Conservation (phyloP, 2,329 filamentous ascomycete species). For the Lojkania enalia region DNA sequence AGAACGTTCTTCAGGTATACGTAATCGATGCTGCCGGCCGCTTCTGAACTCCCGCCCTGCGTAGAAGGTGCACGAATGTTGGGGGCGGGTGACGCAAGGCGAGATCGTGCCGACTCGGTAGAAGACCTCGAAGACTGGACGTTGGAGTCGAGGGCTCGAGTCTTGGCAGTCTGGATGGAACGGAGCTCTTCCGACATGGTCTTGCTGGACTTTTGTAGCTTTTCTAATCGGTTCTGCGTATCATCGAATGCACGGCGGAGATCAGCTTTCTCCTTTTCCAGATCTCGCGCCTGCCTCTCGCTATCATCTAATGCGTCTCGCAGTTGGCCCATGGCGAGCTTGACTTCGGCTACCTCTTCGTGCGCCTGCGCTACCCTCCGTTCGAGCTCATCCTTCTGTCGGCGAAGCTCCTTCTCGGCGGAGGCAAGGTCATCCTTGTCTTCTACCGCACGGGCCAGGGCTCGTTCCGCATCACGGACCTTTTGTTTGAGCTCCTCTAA, state of each 20-base stretch:
- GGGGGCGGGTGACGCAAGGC: conserved; percentile 53
- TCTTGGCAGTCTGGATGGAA: conserved; percentile 47
- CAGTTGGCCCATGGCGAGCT: conserved; percentile 74
- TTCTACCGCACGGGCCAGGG: conserved; percentile 68
- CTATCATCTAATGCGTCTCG: conserved; percentile 82
- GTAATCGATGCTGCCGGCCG: conserved; percentile 54
- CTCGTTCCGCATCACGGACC: conserved; percentile 79
- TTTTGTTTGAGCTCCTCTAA: conserved; percentile 81
- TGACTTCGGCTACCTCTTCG: conserved; percentile 75
- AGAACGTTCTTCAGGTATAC: conserved; percentile 80
- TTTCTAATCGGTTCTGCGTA: conserved; percentile 74
- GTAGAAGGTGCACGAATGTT: conserved; percentile 32
- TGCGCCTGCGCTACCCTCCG: conserved; percentile 67
- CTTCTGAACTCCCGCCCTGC: conserved; percentile 19
- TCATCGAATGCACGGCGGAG: conserved; percentile 78
- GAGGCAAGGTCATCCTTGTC: conserved; percentile 79
- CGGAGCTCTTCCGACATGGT: conserved; percentile 63
- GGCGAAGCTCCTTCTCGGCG: conserved; percentile 73
- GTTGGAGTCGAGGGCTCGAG: conserved; percentile 46
- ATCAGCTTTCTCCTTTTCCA: conserved; percentile 80
- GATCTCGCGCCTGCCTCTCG: conserved; percentile 79
- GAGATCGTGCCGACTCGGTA: conserved; percentile 56
- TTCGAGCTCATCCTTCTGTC: conserved; percentile 76
- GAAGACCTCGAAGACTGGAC: conserved; percentile 61
- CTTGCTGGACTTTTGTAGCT: conserved; percentile 70